Conservation (phyloP, 371 early-diverging fungal genomes). For the Furculomyces boomerangus region DNA sequence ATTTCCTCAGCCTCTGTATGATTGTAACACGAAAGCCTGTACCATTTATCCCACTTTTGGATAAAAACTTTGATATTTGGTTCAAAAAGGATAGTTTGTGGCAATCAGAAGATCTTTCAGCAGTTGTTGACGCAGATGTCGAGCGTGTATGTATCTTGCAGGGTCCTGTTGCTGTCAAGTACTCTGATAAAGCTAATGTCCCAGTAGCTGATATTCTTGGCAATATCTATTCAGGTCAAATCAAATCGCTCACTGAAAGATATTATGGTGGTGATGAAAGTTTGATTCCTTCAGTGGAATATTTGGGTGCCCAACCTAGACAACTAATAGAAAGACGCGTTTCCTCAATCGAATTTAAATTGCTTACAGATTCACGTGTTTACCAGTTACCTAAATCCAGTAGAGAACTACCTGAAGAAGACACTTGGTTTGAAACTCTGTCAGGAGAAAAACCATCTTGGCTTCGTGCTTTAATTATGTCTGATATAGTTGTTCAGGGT, state of each 20-base stretch:
- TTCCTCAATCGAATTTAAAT: slow-evolving; percentile 4
- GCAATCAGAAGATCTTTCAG: slow-evolving; percentile 85
- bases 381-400: slow-evolving; percentile 7
- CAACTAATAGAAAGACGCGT: not conserved
- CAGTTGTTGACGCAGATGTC: slow-evolving; percentile 80
- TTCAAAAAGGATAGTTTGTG: slow-evolving; percentile 94
- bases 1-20: slow-evolving; percentile 68
- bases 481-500: slow-evolving; percentile 67
- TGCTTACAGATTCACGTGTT: slow-evolving; percentile 6
- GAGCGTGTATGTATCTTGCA: slow-evolving; percentile 87
- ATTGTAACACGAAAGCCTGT: slow-evolving; percentile 78
- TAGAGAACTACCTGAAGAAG: slow-evolving; percentile 36
- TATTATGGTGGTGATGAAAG: slow-evolving; percentile 48
- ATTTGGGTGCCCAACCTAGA: slow-evolving; percentile 43
- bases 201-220: slow-evolving; percentile 83
- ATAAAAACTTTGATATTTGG: slow-evolving; percentile 84
- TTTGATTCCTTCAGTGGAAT: slow-evolving; percentile 63
- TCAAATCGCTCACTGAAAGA: slow-evolving; percentile 49
- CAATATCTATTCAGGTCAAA: slow-evolving; percentile 68
- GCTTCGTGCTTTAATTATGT: slow-evolving; percentile 72
- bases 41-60: slow-evolving; percentile 79
- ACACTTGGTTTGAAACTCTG: slow-evolving; percentile 53
- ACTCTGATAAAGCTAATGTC: slow-evolving; percentile 59
- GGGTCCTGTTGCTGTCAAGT: slow-evolving; percentile 78
- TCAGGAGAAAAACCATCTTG: slow-evolving; percentile 56